A percentile compares a stretch with the other conserved stretches of the same genome.
Evolutionary conservation across 345 rosid genomes (phyloP).

Genomic region (Populus alba): DNA sequence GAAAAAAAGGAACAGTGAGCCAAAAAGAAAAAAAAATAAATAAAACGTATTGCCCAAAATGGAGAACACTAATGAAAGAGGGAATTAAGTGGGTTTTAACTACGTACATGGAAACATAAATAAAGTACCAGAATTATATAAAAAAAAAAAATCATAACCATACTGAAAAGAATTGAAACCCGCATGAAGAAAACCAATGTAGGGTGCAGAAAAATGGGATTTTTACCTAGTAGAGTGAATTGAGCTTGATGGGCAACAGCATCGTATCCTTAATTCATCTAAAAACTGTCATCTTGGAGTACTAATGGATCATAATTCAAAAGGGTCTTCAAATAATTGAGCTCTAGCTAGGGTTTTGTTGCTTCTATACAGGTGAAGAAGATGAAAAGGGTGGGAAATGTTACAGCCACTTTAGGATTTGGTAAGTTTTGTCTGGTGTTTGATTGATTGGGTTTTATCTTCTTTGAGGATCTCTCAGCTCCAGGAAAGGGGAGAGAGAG

Average conservation of each 20-base stretch:
- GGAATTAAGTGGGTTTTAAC: slow-evolving; percentile 6
- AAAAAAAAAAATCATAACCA: neutral
- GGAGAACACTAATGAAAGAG: slow-evolving; percentile 15
- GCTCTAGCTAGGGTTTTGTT: slow-evolving; percentile 34
- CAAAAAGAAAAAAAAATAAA: slow-evolving; percentile 1
- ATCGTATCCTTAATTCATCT: slow-evolving; percentile 47
- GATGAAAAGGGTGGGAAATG: slow-evolving; percentile 16
- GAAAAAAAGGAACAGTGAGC: slow-evolving; percentile 2
- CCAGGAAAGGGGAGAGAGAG: slow-evolving; percentile 28
- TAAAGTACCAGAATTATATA: slow-evolving; percentile 1
- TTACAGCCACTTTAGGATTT: slow-evolving; percentile 33
- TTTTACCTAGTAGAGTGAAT: slow-evolving; percentile 49
- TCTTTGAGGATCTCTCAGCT: slow-evolving; percentile 38
- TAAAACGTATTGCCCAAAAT: neutral
- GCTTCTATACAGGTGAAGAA: neutral
- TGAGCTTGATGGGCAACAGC: slow-evolving; percentile 47
- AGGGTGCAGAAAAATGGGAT: neutral
- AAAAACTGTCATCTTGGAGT: slow-evolving; percentile 19
- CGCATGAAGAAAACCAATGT: slow-evolving; percentile 19
- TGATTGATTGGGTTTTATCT: slow-evolving; percentile 44
- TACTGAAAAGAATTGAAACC: neutral
- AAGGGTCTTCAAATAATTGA: slow-evolving; percentile 32
- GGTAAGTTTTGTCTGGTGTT: slow-evolving; percentile 16
- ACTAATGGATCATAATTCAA: slow-evolving; percentile 29
- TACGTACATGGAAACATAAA: neutral